phyloP scores from a whole-genome alignment of 306 rosid genomes.

The Vachellia collinsii region DNA sequence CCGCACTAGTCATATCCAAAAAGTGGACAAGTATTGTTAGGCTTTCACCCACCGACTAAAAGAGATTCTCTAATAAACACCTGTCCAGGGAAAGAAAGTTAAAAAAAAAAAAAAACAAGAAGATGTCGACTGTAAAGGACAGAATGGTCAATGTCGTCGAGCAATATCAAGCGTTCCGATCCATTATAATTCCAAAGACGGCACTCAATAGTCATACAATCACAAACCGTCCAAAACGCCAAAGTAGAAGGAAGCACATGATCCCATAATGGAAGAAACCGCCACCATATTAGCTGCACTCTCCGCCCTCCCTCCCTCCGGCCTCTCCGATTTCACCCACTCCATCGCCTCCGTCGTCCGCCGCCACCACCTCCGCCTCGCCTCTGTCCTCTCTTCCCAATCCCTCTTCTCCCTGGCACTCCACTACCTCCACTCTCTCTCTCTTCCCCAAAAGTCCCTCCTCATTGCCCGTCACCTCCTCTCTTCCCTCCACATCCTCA shows the following conservation, averaged over 20 bases:
- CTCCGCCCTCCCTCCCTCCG: constrained; percentile 62
- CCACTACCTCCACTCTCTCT: constrained; percentile 68
- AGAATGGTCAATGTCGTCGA: constrained; percentile 32
- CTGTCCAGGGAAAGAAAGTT: neutral
- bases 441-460: constrained; percentile 70
- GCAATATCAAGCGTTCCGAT: neutral
- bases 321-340: constrained; percentile 65
- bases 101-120: neutral
- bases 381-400: constrained; percentile 71
- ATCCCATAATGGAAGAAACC: constrained; percentile 76
- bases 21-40: neutral
- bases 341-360: constrained; percentile 55
- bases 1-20: neutral
- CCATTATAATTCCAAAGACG: constrained; percentile 20
- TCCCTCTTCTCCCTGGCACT: constrained; percentile 71
- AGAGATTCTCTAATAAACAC: neutral
- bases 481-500: constrained; percentile 71
- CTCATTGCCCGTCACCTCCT: constrained; percentile 80
- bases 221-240: constrained; percentile 2
- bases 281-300: constrained; percentile 65
- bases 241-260: constrained; percentile 53
- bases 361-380: constrained; percentile 66
- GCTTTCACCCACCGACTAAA: constrained; percentile 25
- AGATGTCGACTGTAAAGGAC: constrained; percentile 17
- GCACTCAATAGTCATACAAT: constrained; percentile 38